Conservation (phyloP, 257 asterid species). For the Craterostigma plantagineum region DNA sequence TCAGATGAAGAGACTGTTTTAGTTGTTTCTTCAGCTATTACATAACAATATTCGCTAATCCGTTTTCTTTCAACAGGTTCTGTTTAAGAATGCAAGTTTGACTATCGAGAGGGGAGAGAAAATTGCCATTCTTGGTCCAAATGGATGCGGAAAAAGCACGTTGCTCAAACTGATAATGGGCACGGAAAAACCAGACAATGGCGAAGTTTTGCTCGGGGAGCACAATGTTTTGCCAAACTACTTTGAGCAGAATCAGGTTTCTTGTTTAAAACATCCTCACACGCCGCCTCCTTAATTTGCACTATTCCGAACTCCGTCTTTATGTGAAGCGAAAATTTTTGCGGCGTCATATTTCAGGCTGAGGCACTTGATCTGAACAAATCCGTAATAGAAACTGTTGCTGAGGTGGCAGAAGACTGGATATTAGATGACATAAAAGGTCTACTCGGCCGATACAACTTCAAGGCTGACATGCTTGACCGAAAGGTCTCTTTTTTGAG, state of each 20-base stretch:
- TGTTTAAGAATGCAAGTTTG: constrained; percentile 67
- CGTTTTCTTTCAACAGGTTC: constrained; percentile 23
- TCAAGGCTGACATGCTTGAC: constrained; percentile 83
- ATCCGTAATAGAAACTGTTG: constrained; percentile 62
- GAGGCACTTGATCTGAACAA: constrained; percentile 92
- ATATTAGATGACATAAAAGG: constrained; percentile 91
- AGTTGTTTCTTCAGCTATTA: too few species aligned
- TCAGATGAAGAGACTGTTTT: too few species aligned
- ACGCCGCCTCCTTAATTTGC: too few species aligned
- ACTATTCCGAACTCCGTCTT: too few species aligned
- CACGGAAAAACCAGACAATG: constrained; percentile 42
- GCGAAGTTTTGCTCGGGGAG: constrained; percentile 78
- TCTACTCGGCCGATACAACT: constrained; percentile 83
- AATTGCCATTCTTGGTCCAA: constrained; percentile 95
- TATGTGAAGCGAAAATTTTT: too few species aligned
- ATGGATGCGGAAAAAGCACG: constrained; percentile 97
- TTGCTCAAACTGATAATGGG: constrained; percentile 88
- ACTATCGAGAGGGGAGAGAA: constrained; percentile 83
- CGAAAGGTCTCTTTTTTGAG: constrained; percentile 83
- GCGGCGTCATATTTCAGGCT: too few species aligned
- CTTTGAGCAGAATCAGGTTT: constrained; percentile 97
- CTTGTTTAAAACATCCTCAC: background rate
- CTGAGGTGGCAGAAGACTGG: constrained; percentile 97
- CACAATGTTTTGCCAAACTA: constrained; percentile 89
- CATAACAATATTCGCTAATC: too few species aligned